A percentile compares a stretch with the other conserved stretches of the same genome.
phyloP scores from a whole-genome alignment of 2,329 filamentous ascomycete genomes.

The Trichoderma breve region DNA sequence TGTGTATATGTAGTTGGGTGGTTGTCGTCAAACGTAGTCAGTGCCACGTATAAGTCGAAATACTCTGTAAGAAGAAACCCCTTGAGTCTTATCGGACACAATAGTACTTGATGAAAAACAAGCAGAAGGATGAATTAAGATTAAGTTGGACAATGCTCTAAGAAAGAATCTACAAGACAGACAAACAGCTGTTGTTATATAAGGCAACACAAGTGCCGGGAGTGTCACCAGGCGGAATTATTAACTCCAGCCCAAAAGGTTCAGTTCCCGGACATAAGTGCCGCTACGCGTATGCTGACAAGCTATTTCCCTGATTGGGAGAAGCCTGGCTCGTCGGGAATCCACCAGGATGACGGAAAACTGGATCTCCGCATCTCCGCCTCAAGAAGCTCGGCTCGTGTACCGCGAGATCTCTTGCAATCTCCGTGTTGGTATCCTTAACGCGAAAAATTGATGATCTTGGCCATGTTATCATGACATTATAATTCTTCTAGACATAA shows the following conservation, averaged over 20 bases:
- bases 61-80: neutral
- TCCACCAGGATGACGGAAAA: neutral
- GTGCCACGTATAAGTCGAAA: neutral
- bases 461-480: neutral
- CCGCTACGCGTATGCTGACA: conserved; percentile 4
- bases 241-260: neutral
- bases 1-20: neutral
- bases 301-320: neutral
- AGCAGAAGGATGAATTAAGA: neutral
- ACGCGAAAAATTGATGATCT: neutral
- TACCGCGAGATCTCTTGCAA: neutral
- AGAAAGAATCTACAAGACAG: neutral
- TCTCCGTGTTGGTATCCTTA: neutral
- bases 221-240: neutral
- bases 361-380: conserved; percentile 15
- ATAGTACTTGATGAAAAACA: neutral
- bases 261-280: conserved; percentile 1
- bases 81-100: neutral
- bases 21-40: neutral
- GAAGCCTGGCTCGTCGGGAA: neutral
- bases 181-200: neutral
- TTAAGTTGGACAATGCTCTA: neutral
- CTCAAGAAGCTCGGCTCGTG: neutral
- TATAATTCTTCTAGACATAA: neutral
- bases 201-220: neutral